Conservation (phyloP, 768 basidiomycete genomes). For the Boletus rex-veris region DNA sequence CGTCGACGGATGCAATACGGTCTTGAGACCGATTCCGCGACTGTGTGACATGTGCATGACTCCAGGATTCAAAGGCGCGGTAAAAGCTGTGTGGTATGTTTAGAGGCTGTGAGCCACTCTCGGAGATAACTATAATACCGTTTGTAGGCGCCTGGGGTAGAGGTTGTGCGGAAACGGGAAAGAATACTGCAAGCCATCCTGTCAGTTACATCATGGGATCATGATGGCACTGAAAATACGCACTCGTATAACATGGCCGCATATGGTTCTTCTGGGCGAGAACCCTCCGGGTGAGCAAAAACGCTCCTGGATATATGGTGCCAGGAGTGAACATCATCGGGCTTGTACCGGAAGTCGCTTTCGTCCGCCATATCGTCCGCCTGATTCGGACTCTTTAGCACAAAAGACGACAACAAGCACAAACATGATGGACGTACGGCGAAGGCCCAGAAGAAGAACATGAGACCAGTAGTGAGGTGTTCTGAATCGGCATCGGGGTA, state of each 20-base stretch:
- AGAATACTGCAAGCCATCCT: conserved; percentile 25
- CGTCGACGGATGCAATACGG: conserved; percentile 36
- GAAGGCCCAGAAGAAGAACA: conserved; percentile 40
- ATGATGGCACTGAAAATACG: conserved; percentile 9
- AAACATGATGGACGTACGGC: conserved; percentile 22
- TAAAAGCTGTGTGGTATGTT: conserved; percentile 27
- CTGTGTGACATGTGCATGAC: conserved; percentile 35
- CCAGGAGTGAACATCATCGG: conserved; percentile 33
- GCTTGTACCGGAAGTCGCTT: conserved; percentile 33
- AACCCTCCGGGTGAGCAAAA: conserved; percentile 24
- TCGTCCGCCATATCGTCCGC: conserved; percentile 38
- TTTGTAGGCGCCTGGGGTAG: conserved; percentile 34
- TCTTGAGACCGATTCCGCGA: conserved; percentile 35
- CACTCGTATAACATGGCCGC: conserved; percentile 40
- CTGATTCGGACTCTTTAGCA: conserved; percentile 16
- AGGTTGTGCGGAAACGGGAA: conserved; percentile 34
- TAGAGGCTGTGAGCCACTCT: neutral
- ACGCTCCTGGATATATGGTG: conserved; percentile 33
- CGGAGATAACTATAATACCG: conserved; percentile 20
- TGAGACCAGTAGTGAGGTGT: conserved; percentile 36
- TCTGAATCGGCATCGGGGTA: conserved; percentile 36
- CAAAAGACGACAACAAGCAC: neutral
- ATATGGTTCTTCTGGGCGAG: conserved; percentile 34
- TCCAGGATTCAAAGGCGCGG: conserved; percentile 35
- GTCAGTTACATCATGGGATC: conserved; percentile 12